These are phyloP conservation scores for Scheffersomyces parashehatae DNA, from an alignment of 1,139 yeast genomes.

Conservation along the genomic window DNA sequence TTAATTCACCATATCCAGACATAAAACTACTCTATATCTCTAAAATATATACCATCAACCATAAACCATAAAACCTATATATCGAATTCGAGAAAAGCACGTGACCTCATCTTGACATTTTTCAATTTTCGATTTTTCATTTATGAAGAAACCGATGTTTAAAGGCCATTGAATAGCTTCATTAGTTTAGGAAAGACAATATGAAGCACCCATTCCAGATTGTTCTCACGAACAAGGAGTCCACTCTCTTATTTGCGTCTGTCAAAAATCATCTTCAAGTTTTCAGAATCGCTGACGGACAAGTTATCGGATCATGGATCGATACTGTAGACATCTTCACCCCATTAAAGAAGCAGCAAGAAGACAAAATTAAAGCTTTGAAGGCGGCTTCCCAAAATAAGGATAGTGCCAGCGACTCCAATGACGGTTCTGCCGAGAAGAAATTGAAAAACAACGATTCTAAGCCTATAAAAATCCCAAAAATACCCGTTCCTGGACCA, in stretches of 20 bases:
- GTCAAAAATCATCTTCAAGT: constrained; percentile 59
- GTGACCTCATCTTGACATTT: constrained; percentile 1
- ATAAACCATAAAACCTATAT: too few relatives aligned
- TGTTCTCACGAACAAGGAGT: constrained; percentile 41
- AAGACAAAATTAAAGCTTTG: constrained; percentile 32
- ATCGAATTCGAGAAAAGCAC: background rate
- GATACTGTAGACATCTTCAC: constrained; percentile 51
- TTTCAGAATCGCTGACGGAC: constrained; percentile 36
- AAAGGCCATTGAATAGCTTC: too few relatives aligned
- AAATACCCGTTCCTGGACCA: constrained; percentile 62
- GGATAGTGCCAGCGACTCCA: constrained; percentile 13
- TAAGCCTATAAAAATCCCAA: constrained; percentile 43
- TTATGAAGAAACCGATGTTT: background rate
- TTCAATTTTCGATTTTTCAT: background rate
- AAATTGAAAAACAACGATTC: constrained; percentile 26
- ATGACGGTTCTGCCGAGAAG: constrained; percentile 23
- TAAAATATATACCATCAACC: too few relatives aligned
- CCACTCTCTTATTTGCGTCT: constrained; percentile 52
- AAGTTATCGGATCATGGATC: constrained; percentile 54
- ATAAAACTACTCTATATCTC: too few relatives aligned
- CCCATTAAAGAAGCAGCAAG: constrained; percentile 46
- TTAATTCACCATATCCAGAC: too few relatives aligned
- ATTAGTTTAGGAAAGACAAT: background rate
- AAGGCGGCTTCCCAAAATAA: constrained; percentile 23
- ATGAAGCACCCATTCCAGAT: constrained; percentile 75